These are phyloP conservation scores for Sideroxylon spinosum DNA, from an alignment of 179 eudicot species.

Conservation along the genomic window DNA sequence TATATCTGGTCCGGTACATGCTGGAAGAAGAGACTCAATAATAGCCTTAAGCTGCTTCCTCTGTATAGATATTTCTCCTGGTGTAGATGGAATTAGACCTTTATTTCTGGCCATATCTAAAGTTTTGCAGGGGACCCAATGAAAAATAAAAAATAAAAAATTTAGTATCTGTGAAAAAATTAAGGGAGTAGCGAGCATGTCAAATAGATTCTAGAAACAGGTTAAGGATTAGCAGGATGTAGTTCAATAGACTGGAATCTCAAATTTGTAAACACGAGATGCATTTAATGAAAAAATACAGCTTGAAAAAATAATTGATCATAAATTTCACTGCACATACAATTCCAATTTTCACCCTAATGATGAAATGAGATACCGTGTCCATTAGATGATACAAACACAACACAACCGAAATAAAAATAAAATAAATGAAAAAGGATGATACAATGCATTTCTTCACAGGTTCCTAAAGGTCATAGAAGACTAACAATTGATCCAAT, in stretches of 20 bases:
- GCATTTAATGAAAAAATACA: not conserved
- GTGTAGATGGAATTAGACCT: constrained; percentile 89
- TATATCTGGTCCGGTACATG: constrained; percentile 67
- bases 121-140: constrained; percentile 2
- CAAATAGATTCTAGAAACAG: not conserved
- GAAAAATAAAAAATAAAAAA: not conserved
- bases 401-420: not conserved
- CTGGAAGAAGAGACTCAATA: constrained; percentile 72
- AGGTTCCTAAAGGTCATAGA: not conserved
- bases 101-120: constrained; percentile 89
- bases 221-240: not conserved
- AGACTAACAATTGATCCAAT: not conserved
- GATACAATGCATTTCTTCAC: not conserved
- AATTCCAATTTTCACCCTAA: not conserved
- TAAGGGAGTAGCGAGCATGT: not conserved
- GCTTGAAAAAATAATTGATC: not conserved
- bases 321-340: not conserved
- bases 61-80: constrained; percentile 73
- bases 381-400: not conserved
- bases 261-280: not conserved
- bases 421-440: not conserved
- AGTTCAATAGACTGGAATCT: not conserved
- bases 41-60: constrained; percentile 72
- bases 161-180: not conserved
- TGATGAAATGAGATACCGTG: not conserved